Conservation (phyloP, 352 stramenopile genomes). For the Aphanomyces invadans region DNA sequence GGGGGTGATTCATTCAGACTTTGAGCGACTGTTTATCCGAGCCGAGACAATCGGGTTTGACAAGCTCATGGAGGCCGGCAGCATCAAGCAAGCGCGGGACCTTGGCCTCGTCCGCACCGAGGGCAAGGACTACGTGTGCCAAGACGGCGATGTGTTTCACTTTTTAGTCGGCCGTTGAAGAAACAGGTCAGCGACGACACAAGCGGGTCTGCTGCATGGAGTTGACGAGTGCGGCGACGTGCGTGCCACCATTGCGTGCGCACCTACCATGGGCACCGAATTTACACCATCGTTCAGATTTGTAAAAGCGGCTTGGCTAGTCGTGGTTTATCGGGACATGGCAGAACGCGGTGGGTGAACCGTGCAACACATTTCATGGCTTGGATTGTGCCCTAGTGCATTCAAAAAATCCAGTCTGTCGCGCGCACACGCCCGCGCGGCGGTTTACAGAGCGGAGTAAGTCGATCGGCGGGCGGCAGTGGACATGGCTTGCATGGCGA, state of each 20-base stretch:
- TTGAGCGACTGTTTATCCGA: slow-evolving; percentile 80
- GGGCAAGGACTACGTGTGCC: slow-evolving; percentile 97
- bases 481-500: background rate
- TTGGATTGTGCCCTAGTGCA: too few relatives aligned
- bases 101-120: slow-evolving; percentile 90
- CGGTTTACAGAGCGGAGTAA: background rate
- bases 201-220: too few relatives aligned
- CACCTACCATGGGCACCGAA: too few relatives aligned
- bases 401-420: background rate
- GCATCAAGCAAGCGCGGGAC: slow-evolving; percentile 92
- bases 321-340: too few relatives aligned
- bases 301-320: too few relatives aligned
- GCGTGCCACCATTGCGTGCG: too few relatives aligned
- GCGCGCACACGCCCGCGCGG: too few relatives aligned
- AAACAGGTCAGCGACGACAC: background rate
- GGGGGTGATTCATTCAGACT: slow-evolving; percentile 83
- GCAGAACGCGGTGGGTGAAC: too few relatives aligned
- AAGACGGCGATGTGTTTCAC: slow-evolving; percentile 98
- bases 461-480: background rate
- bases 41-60: slow-evolving; percentile 95
- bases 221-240: too few relatives aligned
- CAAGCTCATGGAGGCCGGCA: slow-evolving; percentile 89
- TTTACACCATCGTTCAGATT: too few relatives aligned
- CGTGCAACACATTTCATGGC: too few relatives aligned
- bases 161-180: slow-evolving; percentile 85